Percentiles rank a stretch among this genome's conserved stretches.
Conservation (phyloP, 2,329 filamentous ascomycete genomes). For the Fusarium illudens region DNA sequence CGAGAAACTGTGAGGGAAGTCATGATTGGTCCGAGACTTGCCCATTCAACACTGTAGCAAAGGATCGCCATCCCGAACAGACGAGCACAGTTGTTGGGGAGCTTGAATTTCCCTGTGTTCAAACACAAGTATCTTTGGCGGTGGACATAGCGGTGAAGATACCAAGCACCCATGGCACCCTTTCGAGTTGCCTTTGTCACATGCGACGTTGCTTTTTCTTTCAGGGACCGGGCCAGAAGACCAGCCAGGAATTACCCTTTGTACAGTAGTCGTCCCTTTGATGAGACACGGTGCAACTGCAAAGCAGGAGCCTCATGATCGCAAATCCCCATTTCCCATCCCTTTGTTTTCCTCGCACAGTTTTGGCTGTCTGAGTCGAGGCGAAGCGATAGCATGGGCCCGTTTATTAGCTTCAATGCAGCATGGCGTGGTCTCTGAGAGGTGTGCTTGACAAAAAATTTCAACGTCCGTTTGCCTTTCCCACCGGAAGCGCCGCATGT, state of each 20-base stretch:
- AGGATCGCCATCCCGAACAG: neutral
- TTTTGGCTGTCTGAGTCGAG: conserved; percentile 12
- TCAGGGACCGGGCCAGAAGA: conserved; percentile 2
- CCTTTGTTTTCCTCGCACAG: conserved; percentile 15
- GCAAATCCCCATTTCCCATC: neutral
- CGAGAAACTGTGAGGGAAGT: neutral
- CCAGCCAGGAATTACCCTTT: conserved; percentile 1
- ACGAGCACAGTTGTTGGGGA: conserved; percentile 10
- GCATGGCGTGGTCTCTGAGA: conserved; percentile 18
- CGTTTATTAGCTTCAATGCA: conserved; percentile 29
- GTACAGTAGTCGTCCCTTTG: neutral
- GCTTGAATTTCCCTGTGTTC: conserved; percentile 3
- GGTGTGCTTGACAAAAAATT: conserved; percentile 34
- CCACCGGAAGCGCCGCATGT: conserved; percentile 32
- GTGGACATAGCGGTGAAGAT: conserved; percentile 27
- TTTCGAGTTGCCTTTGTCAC: conserved; percentile 13
- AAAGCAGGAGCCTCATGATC: conserved; percentile 5
- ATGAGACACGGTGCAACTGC: conserved; percentile 21
- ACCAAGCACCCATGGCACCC: conserved; percentile 19
- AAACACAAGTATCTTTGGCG: conserved; percentile 27
- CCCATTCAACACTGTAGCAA: neutral
- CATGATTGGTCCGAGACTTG: neutral
- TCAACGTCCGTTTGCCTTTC: conserved; percentile 21
- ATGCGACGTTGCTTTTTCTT: conserved; percentile 34
- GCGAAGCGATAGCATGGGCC: conserved; percentile 11